These are phyloP conservation scores for Cylindrodendrum hubeiense DNA, from an alignment of 2,329 filamentous ascomycete genomes.

Conservation along the genomic window DNA sequence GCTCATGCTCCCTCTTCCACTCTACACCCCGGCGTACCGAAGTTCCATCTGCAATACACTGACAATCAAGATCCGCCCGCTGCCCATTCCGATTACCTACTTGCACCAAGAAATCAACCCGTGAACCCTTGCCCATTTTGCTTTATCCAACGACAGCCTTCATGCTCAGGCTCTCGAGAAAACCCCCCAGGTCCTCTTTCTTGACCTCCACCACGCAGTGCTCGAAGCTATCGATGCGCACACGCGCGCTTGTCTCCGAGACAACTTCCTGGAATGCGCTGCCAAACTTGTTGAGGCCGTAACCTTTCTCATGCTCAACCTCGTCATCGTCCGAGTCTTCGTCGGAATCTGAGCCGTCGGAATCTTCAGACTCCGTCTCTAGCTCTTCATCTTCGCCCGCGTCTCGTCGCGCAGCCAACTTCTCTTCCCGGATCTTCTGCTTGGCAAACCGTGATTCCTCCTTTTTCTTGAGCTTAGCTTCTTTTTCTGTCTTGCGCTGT, in stretches of 20 bases:
- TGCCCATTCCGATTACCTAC: slow-evolving; percentile 10
- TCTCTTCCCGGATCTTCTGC: slow-evolving; percentile 71
- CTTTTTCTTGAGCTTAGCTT: slow-evolving; percentile 71
- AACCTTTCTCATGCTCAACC: slow-evolving; percentile 69
- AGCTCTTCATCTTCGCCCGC: slow-evolving; percentile 59
- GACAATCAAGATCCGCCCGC: slow-evolving; percentile 9
- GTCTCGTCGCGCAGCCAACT: slow-evolving; percentile 67
- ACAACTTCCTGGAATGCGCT: slow-evolving; percentile 97
- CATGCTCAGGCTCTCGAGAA: slow-evolving; percentile 91
- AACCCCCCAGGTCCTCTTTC: slow-evolving; percentile 92
- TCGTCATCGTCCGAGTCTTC: slow-evolving; percentile 66
- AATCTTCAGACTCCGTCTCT: slow-evolving; percentile 59
- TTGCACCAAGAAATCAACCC: slow-evolving; percentile 9
- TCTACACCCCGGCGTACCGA: background rate
- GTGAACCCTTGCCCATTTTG: background rate
- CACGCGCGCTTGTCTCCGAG: slow-evolving; percentile 87
- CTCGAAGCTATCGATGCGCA: slow-evolving; percentile 96
- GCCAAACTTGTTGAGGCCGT: slow-evolving; percentile 90
- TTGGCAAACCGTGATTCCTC: slow-evolving; percentile 70
- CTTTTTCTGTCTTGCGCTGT: slow-evolving; percentile 72
- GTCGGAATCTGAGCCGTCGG: slow-evolving; percentile 56
- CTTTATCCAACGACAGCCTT: slow-evolving; percentile 81
- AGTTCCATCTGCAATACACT: slow-evolving; percentile 2
- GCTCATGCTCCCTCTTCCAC: slow-evolving; percentile 19
- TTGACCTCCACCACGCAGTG: slow-evolving; percentile 98